phyloP scores from a whole-genome alignment of 164 flowering plant species.

The Stephania japonica region DNA sequence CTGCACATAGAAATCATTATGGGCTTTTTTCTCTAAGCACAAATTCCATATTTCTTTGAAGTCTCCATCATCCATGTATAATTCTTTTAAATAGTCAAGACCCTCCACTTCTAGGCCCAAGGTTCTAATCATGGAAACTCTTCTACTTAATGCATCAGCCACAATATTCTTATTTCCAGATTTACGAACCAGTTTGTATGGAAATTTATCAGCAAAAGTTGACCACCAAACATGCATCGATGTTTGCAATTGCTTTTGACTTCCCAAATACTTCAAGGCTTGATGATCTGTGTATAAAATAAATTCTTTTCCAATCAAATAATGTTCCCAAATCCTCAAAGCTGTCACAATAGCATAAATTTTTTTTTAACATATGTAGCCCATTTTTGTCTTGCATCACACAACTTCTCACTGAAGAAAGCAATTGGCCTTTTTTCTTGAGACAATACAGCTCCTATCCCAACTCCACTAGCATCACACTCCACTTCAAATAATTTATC shows the following conservation, averaged over 20 bases:
- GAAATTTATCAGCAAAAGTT: neutral
- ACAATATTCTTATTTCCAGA: neutral
- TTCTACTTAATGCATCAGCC: slow-evolving; percentile 1
- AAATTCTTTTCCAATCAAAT: neutral
- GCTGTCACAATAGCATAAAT: neutral
- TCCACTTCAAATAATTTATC: slow-evolving; percentile 1
- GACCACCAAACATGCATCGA: slow-evolving; percentile 1
- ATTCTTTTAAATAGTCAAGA: slow-evolving; percentile 5
- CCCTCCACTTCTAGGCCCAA: neutral
- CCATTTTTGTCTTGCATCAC: neutral
- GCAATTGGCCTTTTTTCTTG: neutral
- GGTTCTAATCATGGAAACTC: neutral
- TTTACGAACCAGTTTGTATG: neutral
- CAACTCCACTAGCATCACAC: neutral
- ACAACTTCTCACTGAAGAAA: neutral
- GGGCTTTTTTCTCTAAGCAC: neutral
- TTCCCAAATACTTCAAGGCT: neutral
- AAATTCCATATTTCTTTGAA: neutral
- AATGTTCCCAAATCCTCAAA: neutral
- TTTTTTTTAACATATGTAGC: neutral
- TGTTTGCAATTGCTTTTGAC: neutral
- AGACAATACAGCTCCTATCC: slow-evolving; percentile 5
- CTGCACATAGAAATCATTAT: neutral
- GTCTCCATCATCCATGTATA: neutral
- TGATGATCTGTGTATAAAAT: neutral